A percentile compares a stretch with the other conserved stretches of the same genome.
Conservation (phyloP, 148 eudicot genomes). For the Camellia sinensis region DNA sequence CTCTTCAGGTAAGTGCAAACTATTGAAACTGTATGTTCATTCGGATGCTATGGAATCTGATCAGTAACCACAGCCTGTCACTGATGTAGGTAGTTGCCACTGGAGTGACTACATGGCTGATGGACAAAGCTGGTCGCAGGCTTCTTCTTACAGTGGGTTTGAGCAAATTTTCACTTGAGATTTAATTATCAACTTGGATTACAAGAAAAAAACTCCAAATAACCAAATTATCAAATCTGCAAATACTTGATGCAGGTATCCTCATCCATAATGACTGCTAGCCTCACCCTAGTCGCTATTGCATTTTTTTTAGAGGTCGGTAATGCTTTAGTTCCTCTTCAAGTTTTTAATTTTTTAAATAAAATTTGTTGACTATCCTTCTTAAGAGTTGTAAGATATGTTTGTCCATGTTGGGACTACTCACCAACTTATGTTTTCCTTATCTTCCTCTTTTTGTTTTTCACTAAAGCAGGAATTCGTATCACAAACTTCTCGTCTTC, state of each 20-base stretch:
- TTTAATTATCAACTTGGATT: background rate
- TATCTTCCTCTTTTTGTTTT: slow-evolving; percentile 12
- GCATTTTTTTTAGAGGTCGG: slow-evolving; percentile 73
- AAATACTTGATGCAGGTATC: slow-evolving; percentile 48
- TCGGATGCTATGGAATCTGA: background rate
- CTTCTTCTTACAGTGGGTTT: slow-evolving; percentile 61
- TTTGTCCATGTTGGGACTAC: background rate
- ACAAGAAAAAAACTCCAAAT: background rate
- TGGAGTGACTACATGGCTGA: slow-evolving; percentile 66
- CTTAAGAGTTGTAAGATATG: background rate
- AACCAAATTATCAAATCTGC: background rate
- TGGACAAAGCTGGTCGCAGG: slow-evolving; percentile 85
- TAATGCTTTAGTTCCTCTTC: background rate
- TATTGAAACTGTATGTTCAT: background rate
- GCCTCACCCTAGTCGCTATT: slow-evolving; percentile 59
- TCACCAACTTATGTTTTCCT: background rate
- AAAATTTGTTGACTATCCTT: background rate
- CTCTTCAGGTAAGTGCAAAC: slow-evolving; percentile 56
- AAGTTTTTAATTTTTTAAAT: background rate
- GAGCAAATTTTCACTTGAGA: background rate
- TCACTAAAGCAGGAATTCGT: slow-evolving; percentile 44
- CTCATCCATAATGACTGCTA: slow-evolving; percentile 53
- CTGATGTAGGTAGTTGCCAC: slow-evolving; percentile 68
- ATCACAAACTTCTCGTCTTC: slow-evolving; percentile 41
- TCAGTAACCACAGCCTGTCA: slow-evolving; percentile 2